Percentiles rank a stretch among this genome's conserved stretches.
These are phyloP conservation scores for Aaosphaeria pasadenensis DNA, from an alignment of 2,329 filamentous ascomycete species.

Conservation along the genomic window DNA sequence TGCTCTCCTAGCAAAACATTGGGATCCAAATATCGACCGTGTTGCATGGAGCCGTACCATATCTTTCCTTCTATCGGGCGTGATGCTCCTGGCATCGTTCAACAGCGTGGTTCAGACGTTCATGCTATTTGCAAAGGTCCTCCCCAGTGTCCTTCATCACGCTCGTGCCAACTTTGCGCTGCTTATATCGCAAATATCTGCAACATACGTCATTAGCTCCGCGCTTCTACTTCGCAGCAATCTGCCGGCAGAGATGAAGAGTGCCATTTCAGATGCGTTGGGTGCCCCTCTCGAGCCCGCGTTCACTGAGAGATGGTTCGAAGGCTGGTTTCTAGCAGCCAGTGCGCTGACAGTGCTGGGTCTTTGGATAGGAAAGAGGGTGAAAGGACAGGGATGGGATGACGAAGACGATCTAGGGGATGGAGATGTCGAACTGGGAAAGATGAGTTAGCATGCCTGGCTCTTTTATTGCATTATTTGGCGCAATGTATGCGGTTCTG, in stretches of 20 bases:
- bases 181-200: conserved; percentile 74
- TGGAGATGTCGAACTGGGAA: conserved; percentile 68
- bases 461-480: neutral
- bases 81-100: conserved; percentile 79
- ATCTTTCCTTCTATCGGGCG: conserved; percentile 76
- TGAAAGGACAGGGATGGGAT: conserved; percentile 41
- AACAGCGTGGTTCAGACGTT: conserved; percentile 84
- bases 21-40: conserved; percentile 79
- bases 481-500: neutral
- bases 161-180: conserved; percentile 77
- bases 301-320: conserved; percentile 82
- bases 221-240: conserved; percentile 75
- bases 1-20: conserved; percentile 75
- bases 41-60: conserved; percentile 81
- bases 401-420: conserved; percentile 37
- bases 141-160: conserved; percentile 68
- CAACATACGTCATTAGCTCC: conserved; percentile 81
- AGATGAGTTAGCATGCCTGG: conserved; percentile 51
- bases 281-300: conserved; percentile 70
- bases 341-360: conserved; percentile 66
- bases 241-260: conserved; percentile 72
- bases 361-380: conserved; percentile 69
- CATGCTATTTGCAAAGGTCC: conserved; percentile 73
- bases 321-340: conserved; percentile 76
- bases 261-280: conserved; percentile 73